Conservation (phyloP, 164 flowering plant genomes). For the Stephania japonica region DNA sequence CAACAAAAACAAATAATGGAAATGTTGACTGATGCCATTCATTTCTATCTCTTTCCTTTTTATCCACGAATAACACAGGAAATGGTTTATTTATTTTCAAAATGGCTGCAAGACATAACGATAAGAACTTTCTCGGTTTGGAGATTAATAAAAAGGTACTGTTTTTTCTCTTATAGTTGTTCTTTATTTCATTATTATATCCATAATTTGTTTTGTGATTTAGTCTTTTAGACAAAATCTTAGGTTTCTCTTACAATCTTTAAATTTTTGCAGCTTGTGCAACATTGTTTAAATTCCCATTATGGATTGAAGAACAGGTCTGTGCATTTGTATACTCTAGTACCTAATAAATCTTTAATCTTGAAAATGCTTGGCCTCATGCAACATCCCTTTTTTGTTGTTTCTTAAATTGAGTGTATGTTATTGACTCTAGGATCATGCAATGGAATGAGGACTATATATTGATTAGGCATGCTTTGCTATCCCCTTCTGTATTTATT, state of each 20-base stretch:
- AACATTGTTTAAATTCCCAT: slow-evolving; percentile 43
- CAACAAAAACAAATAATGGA: neutral
- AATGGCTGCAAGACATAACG: slow-evolving; percentile 51
- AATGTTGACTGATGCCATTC: neutral
- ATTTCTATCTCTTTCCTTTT: slow-evolving; percentile 9
- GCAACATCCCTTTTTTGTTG: neutral
- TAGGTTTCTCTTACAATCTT: neutral
- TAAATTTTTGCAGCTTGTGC: slow-evolving; percentile 56
- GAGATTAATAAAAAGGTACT: slow-evolving; percentile 75
- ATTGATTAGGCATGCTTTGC: too few relatives aligned
- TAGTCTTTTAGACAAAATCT: neutral
- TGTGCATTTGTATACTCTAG: slow-evolving; percentile 14
- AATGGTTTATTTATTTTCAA: slow-evolving; percentile 69
- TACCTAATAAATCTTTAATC: neutral
- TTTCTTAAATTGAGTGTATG: neutral
- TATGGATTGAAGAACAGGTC: slow-evolving; percentile 46
- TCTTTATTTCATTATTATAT: neutral
- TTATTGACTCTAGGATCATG: neutral
- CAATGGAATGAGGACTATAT: neutral
- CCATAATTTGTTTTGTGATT: neutral
- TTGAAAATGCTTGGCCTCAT: neutral
- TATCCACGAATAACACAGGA: slow-evolving; percentile 36
- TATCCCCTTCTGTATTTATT: too few relatives aligned
- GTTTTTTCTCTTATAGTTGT: neutral
- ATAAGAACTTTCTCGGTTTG: slow-evolving; percentile 67